Evolutionary conservation across 2,329 filamentous ascomycete species (phyloP), one percentile per base, ranked within the genome.

Genomic region (Cercospora janseana): DNA sequence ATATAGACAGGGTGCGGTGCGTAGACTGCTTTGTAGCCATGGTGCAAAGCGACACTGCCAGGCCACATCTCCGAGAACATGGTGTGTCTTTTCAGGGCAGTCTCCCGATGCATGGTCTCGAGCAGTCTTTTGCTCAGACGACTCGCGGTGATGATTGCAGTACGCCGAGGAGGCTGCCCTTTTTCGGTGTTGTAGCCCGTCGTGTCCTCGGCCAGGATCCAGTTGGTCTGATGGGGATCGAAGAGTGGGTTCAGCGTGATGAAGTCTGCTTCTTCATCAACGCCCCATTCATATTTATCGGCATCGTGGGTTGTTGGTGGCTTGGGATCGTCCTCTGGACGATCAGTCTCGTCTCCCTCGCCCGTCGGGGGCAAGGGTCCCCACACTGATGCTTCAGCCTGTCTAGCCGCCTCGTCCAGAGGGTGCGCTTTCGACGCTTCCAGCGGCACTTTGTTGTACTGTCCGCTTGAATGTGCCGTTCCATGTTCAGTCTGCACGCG

Each of bases 61-160:
- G 86, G 86, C 70, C 85, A 89, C 87, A 91, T 91, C 68, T 91
- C 87, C 20, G 79, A 81, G 66, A 87, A 90, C 84, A 85, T 89
- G 67, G 75, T 83, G 67, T 83, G 86, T 56, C 81, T 82, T 60
- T 80, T 75, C 21, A 78, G 75, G 68, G 84, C 82, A 3, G 83
- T 85, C 62, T 89, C 86, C 58, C 86, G 79, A 68, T 91, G 87
- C 85, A 91, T 90, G 4, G 81, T 81, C 37, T 77, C 70, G 4
- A 90, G 71, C 1, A 90, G 74, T 9, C 84, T 78, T 18, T 81
- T 78, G 21, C 81, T 85, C 26, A 89, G 72, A 7, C 87, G 82
- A 1, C 79, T 81, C 0, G 85, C 83, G 2, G 86, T 88, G 54
- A 88, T 82, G 64, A 89, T 86, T 43, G 85, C 80, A 29, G 80